Evolutionary conservation across 2,329 filamentous ascomycete genomes (phyloP).

Genomic region (Botrytis tulipae): DNA sequence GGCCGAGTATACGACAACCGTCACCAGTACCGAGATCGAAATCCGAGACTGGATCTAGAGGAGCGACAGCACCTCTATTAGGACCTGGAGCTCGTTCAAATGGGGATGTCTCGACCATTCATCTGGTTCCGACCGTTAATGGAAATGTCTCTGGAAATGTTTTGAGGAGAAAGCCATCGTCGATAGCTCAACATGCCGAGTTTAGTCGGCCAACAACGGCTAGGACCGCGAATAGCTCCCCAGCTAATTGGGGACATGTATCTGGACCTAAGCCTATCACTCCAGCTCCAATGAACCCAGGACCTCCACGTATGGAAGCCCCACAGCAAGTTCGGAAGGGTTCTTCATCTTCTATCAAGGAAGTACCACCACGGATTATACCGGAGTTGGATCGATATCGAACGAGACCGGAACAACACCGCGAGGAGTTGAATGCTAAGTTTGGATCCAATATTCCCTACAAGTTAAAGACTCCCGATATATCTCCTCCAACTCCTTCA

Average conservation of each 20-base stretch:
- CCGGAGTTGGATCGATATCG: conserved; percentile 63
- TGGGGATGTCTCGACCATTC: conserved; percentile 14
- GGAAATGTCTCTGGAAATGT: conserved; percentile 43
- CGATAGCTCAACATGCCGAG: conserved; percentile 43
- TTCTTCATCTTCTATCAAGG: conserved; percentile 26
- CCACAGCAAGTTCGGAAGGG: conserved; percentile 40
- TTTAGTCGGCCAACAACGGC: conserved; percentile 30
- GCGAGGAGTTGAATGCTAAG: conserved; percentile 35
- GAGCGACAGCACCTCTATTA: conserved; percentile 28
- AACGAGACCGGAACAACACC: conserved; percentile 44
- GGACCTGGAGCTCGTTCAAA: conserved; percentile 29
- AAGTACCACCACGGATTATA: conserved; percentile 42
- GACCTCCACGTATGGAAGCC: background rate
- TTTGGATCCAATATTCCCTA: conserved; percentile 50
- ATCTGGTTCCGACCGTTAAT: conserved; percentile 27
- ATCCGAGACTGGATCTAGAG: conserved; percentile 26
- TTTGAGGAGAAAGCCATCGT: conserved; percentile 51
- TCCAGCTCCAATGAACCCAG: background rate
- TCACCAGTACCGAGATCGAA: conserved; percentile 26
- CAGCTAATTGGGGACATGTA: conserved; percentile 24
- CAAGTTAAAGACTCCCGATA: conserved; percentile 60
- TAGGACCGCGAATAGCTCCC: conserved; percentile 27
- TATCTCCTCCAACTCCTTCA: conserved; percentile 65
- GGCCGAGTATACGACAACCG: conserved; percentile 29
- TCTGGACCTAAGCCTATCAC: conserved; percentile 23